Conservation (phyloP, 805 yeast genomes). For the Wickerhamomyces chaumierensis region DNA sequence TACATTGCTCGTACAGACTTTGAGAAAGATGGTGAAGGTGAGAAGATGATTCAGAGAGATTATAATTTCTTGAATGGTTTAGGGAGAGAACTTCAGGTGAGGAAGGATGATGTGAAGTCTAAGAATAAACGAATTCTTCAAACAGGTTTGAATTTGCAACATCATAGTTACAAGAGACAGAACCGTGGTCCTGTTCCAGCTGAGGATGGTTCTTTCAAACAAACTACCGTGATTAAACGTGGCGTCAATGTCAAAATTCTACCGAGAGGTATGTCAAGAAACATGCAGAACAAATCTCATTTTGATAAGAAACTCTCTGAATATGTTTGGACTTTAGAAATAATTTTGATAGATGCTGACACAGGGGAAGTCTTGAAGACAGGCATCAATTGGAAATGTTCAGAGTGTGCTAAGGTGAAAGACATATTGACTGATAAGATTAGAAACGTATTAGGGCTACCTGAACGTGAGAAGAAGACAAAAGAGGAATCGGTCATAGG, state of each 20-base stretch:
- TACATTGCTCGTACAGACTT: slow-evolving; percentile 42
- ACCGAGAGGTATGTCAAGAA: slow-evolving; percentile 69
- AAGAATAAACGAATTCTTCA: slow-evolving; percentile 34
- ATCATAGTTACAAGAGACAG: slow-evolving; percentile 13
- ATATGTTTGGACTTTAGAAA: slow-evolving; percentile 75
- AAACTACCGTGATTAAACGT: slow-evolving; percentile 30
- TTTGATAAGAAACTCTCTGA: slow-evolving; percentile 52
- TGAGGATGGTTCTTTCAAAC: neutral
- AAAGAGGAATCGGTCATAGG: too few relatives aligned
- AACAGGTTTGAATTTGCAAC: slow-evolving; percentile 1
- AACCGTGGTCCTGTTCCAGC: slow-evolving; percentile 6
- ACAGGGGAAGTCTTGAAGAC: slow-evolving; percentile 18
- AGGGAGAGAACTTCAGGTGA: slow-evolving; percentile 48
- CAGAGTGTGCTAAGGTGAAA: slow-evolving; percentile 20
- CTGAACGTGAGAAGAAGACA: neutral
- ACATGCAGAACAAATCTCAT: slow-evolving; percentile 50
- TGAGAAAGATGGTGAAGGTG: slow-evolving; percentile 16
- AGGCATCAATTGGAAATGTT: slow-evolving; percentile 26
- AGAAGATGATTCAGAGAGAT: slow-evolving; percentile 52
- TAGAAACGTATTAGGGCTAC: slow-evolving; percentile 5
- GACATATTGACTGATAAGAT: slow-evolving; percentile 22
- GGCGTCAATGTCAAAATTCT: slow-evolving; percentile 55
- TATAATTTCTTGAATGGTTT: slow-evolving; percentile 60
- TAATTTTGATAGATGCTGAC: slow-evolving; percentile 34
- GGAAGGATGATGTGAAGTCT: slow-evolving; percentile 37